phyloP scores from a whole-genome alignment of 1,284 basidiomycete species.

The Mixia osmundae region DNA sequence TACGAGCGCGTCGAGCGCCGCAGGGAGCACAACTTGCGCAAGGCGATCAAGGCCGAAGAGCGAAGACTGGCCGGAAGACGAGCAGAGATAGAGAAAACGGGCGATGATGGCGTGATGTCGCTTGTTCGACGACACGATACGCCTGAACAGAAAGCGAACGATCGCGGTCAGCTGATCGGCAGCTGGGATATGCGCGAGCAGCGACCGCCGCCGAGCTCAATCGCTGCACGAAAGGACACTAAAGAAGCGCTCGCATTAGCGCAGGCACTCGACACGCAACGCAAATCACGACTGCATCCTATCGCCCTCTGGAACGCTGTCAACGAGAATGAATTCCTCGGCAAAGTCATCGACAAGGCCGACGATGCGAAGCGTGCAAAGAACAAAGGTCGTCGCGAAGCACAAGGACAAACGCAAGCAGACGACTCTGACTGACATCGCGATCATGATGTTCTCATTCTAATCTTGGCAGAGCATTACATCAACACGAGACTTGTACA shows the following conservation, averaged over 20 bases:
- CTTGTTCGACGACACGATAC: too few relatives aligned
- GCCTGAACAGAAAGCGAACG: too few relatives aligned
- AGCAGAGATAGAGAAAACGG: not conserved
- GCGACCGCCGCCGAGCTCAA: slow-evolving; percentile 52
- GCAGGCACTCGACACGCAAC: too few relatives aligned
- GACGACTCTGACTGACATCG: not conserved
- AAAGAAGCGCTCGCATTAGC: not conserved
- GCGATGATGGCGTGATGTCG: too few relatives aligned
- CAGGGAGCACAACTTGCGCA: slow-evolving; percentile 34
- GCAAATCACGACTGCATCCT: not conserved
- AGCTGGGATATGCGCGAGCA: slow-evolving; percentile 46
- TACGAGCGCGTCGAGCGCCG: slow-evolving; percentile 35
- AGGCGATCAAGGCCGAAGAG: slow-evolving; percentile 32
- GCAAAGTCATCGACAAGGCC: too few relatives aligned
- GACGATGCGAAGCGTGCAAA: not conserved
- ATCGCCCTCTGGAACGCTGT: not conserved
- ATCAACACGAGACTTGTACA: too few relatives aligned
- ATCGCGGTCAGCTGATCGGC: slow-evolving; percentile 3
- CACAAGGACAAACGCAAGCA: not conserved
- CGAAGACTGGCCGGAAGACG: not conserved
- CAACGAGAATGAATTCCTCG: too few relatives aligned
- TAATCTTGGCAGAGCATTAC: too few relatives aligned
- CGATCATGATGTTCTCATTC: too few relatives aligned
- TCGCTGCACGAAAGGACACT: slow-evolving; percentile 30
- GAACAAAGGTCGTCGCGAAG: not conserved